Conservation (phyloP, 345 rosid species). For the Balakata baccata region DNA sequence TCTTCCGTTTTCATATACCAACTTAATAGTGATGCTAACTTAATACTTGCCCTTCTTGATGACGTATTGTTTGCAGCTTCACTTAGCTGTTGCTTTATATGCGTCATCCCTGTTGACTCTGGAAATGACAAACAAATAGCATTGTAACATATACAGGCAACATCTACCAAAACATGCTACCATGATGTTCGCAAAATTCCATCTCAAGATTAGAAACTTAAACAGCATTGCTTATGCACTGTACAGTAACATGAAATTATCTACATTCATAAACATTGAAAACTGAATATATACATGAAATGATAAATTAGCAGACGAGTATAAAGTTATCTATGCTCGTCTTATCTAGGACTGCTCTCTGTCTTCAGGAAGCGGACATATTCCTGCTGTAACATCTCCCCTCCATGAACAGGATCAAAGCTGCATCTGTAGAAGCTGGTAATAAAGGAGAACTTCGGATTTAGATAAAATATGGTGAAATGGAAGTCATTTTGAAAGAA, state of each 20-base stretch:
- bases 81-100: too few species aligned
- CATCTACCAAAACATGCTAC: too few species aligned
- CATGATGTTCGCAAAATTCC: too few species aligned
- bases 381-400: constrained; percentile 63
- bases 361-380: constrained; percentile 50
- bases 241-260: constrained; percentile 8
- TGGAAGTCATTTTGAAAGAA: too few species aligned
- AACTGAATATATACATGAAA: constrained; percentile 5
- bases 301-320: not conserved
- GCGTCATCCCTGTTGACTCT: too few species aligned
- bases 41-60: too few species aligned
- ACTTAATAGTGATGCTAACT: not conserved
- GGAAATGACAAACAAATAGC: too few species aligned
- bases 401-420: constrained; percentile 58
- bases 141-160: too few species aligned
- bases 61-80: too few species aligned
- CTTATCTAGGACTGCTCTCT: constrained; percentile 30
- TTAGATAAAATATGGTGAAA: not conserved
- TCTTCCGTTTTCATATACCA: not conserved
- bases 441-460: not conserved
- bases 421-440: constrained; percentile 65
- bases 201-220: not conserved
- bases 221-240: not conserved
- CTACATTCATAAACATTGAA: not conserved
- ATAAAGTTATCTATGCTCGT: not conserved